phyloP scores from a whole-genome alignment of 1,284 basidiomycete genomes.

The Apiotrichum mycotoxinovorans region DNA sequence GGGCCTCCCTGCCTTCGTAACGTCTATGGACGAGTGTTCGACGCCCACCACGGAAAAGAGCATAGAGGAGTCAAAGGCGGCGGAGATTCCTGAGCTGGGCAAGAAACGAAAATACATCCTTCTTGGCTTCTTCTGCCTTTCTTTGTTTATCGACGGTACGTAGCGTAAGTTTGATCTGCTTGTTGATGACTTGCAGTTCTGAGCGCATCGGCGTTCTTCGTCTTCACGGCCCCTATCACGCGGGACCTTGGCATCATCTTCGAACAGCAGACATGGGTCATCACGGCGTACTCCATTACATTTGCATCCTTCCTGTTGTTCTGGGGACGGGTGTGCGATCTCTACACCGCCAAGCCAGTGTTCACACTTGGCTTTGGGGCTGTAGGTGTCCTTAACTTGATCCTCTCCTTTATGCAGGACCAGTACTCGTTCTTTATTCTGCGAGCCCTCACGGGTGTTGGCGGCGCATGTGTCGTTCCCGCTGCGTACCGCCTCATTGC shows the following conservation, averaged over 20 bases:
- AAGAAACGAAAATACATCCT: too few species aligned
- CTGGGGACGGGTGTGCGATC: slow-evolving; percentile 35
- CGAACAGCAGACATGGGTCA: slow-evolving; percentile 31
- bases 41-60: too few species aligned
- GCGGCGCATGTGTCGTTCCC: slow-evolving; percentile 34
- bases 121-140: not conserved
- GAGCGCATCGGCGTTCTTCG: slow-evolving; percentile 18
- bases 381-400: slow-evolving; percentile 33
- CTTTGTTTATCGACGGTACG: not conserved
- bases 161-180: too few species aligned
- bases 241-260: slow-evolving; percentile 23
- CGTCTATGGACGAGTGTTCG: too few species aligned
- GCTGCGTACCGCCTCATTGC: slow-evolving; percentile 37
- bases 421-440: slow-evolving; percentile 40
- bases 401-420: slow-evolving; percentile 38
- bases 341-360: slow-evolving; percentile 31
- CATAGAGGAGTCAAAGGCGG: too few species aligned
- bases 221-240: slow-evolving; percentile 25
- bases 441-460: slow-evolving; percentile 35
- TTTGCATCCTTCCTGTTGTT: slow-evolving; percentile 36
- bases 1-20: too few species aligned
- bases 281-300: slow-evolving; percentile 30
- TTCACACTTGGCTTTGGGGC: slow-evolving; percentile 29
- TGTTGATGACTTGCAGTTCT: slow-evolving; percentile 7
- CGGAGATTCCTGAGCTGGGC: too few species aligned